Evolutionary conservation across 1,139 yeast species (phyloP), one percentile per base, ranked within the genome.

Genomic region (Yamadazyma atlantica): DNA sequence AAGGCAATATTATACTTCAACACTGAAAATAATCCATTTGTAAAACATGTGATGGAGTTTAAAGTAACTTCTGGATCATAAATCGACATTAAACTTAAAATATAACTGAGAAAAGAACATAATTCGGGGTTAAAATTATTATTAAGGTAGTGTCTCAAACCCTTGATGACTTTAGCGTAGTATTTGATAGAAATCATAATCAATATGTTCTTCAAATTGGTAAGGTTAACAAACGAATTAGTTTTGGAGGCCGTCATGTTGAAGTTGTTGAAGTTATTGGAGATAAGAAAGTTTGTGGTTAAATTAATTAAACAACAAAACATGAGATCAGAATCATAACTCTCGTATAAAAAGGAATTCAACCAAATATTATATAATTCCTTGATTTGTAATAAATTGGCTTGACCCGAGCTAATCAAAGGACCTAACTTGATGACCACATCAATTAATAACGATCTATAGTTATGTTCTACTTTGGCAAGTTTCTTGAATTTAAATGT

Each of bases 11-110:
- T 55, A 49, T 64, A 60, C 14, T 58, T 52, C 44, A 69, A 60
- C 17, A 69, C 62, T 26, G 69, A 56, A 42, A 69, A 66, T 33
- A 69, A 52, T 1, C 76, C 76, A 42, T 69, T 73, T 27, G 73
- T 53, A 42, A 69, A 70, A 41, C 76, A 69, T 31, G 54, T 55
- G 15, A 62, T 57, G 26, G 73, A 66, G 42, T 62, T 49, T n/a
- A 61, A 46, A 0, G 73, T 67, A 4, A 72, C 73, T 43, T 67
- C 73, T 0, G 75, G 75, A 41, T 70, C 75, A 45, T 70, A 70
- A 14, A 69, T 61, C 9, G 73, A 58, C 72, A 68, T 69, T 38
- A 69, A 50, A 42, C 70, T 62, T 32, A 70, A 53, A 35, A 70
- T 57, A 43, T 69, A 70, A 23, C 73, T 66, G 8, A 65, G 64